These are phyloP conservation scores for Quercus tomentella DNA, from an alignment of 331 rosid species.

Conservation along the genomic window DNA sequence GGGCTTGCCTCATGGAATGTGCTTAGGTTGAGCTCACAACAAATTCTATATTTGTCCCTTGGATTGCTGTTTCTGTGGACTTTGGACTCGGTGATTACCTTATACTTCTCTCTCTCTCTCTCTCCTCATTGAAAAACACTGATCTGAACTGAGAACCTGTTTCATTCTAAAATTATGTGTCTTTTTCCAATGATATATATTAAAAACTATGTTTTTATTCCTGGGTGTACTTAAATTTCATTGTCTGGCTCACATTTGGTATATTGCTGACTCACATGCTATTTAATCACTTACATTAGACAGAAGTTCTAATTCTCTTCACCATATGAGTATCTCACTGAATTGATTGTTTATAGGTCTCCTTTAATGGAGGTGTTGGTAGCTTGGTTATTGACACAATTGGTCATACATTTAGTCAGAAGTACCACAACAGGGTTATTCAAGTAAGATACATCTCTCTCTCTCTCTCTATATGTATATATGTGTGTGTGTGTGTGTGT, in stretches of 20 bases:
- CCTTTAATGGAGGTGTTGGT: constrained; percentile 79
- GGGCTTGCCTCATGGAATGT: constrained; percentile 68
- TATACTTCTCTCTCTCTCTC: neutral
- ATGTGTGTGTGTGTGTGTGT: neutral
- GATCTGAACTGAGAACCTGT: neutral
- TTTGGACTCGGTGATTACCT: constrained; percentile 52
- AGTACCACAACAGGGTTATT: constrained; percentile 83
- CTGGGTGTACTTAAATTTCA: neutral
- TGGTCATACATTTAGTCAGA: constrained; percentile 75
- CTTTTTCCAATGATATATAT: neutral
- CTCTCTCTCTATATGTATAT: neutral
- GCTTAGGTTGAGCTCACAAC: constrained; percentile 48
- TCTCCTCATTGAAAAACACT: neutral
- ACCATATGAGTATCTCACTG: neutral
- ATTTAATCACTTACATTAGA: neutral
- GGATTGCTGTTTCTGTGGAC: constrained; percentile 78
- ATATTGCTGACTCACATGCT: neutral
- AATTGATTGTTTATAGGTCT: constrained; percentile 41
- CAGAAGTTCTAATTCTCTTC: neutral
- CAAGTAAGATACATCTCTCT: constrained; percentile 53
- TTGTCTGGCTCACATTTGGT: neutral
- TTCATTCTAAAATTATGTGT: neutral
- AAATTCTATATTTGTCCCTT: constrained; percentile 50
- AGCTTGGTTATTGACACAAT: constrained; percentile 80
- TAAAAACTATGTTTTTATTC: neutral